Conservation (phyloP, 441 rosid species). For the Erodium texanum region DNA sequence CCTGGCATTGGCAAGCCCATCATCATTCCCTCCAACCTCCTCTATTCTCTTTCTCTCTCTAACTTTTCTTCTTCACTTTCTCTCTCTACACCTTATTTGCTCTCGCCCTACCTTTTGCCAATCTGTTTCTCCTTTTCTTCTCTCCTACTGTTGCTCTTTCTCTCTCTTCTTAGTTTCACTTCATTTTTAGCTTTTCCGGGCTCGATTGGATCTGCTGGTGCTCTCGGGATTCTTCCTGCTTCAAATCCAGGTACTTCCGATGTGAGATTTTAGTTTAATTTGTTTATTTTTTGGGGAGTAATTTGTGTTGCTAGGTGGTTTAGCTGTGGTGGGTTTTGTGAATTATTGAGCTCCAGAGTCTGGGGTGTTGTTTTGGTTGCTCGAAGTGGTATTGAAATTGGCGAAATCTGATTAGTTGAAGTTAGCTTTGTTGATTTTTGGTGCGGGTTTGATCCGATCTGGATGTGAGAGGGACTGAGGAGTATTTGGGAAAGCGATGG, state of each 20-base stretch:
- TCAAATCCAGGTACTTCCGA: not conserved
- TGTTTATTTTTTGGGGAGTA: not conserved
- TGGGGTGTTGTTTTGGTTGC: not conserved
- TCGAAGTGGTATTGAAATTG: not conserved
- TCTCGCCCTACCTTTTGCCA: too few species aligned
- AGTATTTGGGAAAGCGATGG: conserved; percentile 13
- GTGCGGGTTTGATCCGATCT: not conserved
- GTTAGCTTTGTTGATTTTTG: not conserved
- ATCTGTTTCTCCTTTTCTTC: too few species aligned
- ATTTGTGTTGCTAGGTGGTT: not conserved
- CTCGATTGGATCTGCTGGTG: conserved; percentile 1
- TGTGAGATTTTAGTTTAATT: too few species aligned
- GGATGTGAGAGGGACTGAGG: conserved; percentile 2
- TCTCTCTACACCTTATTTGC: too few species aligned
- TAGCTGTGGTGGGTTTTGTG: not conserved
- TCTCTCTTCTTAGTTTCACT: not conserved
- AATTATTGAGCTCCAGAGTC: not conserved
- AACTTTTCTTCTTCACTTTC: conserved; percentile 9
- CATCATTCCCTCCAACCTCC: conserved; percentile 69
- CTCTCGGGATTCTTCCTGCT: not conserved
- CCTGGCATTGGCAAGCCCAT: conserved; percentile 42
- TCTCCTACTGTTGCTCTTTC: too few species aligned
- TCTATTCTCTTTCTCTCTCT: conserved; percentile 19
- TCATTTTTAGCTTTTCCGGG: not conserved
- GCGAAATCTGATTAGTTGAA: not conserved